Evolutionary conservation across 2,329 filamentous ascomycete genomes (phyloP).

Genomic region (Paraconiothyrium sp.): DNA sequence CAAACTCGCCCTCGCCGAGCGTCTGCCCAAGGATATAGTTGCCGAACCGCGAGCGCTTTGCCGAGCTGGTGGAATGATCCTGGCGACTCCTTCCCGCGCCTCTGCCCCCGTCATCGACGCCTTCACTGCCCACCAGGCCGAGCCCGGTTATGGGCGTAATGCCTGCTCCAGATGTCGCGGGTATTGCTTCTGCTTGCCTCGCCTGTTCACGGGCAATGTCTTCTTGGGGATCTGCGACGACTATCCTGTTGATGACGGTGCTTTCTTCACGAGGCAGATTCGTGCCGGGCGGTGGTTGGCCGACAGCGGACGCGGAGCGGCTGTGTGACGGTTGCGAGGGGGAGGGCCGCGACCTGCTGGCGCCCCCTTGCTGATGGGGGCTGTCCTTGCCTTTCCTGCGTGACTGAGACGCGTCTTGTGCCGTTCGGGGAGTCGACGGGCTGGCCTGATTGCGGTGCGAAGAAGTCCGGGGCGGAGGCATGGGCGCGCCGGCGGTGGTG

Average conservation of each 20-base stretch:
- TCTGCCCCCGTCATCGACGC: slow-evolving; percentile 58
- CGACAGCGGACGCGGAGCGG: slow-evolving; percentile 60
- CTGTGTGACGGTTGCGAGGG: slow-evolving; percentile 53
- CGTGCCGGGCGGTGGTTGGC: slow-evolving; percentile 61
- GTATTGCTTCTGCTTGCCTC: slow-evolving; percentile 69
- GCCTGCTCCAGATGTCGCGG: slow-evolving; percentile 54
- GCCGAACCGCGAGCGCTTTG: slow-evolving; percentile 88
- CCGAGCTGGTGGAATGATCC: slow-evolving; percentile 64
- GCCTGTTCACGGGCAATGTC: slow-evolving; percentile 77
- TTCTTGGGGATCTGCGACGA: slow-evolving; percentile 78
- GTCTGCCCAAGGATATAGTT: slow-evolving; percentile 97
- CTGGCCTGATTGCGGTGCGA: slow-evolving; percentile 66
- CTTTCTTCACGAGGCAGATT: slow-evolving; percentile 77
- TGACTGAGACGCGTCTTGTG: slow-evolving; percentile 47
- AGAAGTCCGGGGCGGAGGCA: slow-evolving; percentile 81
- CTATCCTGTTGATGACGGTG: slow-evolving; percentile 78
- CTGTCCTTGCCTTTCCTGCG: slow-evolving; percentile 60
- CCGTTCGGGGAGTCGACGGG: slow-evolving; percentile 36
- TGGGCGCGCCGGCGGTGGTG: slow-evolving; percentile 67
- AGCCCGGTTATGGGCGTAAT: slow-evolving; percentile 59
- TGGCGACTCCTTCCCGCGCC: slow-evolving; percentile 61
- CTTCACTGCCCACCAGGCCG: slow-evolving; percentile 60
- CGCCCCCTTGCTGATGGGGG: slow-evolving; percentile 46
- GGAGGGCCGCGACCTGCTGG: slow-evolving; percentile 45
- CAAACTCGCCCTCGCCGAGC: slow-evolving; percentile 96